Base-by-base conservation (phyloP, 306 rosid genomes). In the Lablab purpureus region DNA sequence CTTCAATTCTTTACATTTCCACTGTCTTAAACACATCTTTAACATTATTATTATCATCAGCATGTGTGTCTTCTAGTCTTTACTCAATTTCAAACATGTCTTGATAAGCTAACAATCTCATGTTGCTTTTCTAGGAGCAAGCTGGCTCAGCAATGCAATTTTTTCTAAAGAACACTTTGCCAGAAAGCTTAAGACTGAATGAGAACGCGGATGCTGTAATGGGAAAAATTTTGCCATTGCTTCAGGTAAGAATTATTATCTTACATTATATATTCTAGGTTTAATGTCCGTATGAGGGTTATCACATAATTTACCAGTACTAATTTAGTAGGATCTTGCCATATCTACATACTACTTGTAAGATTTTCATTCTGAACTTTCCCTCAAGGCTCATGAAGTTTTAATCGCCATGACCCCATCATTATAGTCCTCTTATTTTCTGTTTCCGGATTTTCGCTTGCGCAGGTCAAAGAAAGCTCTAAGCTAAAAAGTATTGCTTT, bases 141-240 rank as follows among this genome's bases (percentile, higher is more conserved):
- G 85, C 81, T 43, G 73, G 80, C 28, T 77, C 84, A 22, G 82
- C 89, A 46, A 76, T 83, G 87, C 78, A 80, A 28, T 74, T 36
- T 66, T 86, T 86, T 56, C 77, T 86, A 4, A 80, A 83, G 81
- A 86, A 77, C 55, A 83, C 85, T 45, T 83, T 83, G 79, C 89
- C 89, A 19, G 85, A 83, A 46, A 80, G 89, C 69, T 43, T 83
- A 54, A 58, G 62, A 70, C 32, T 73, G 10, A 45, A 64, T 54
- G 36, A 19, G 19, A 43, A 28, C 70, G 58, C 12, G 55, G 85
- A 81, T 62, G 8, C 10, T 46, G 2, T 83, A 21, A 77, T 83
- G 56, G 5, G 4, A 6, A 77, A 73, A 68, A 73, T 86, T 52
- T 46, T 86, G 73, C 71, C 75, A 62, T 67, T 58, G 52, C 51